These are phyloP conservation scores for Neurospora hispaniola DNA, from an alignment of 495 filamentous ascomycete species.

Conservation along the genomic window DNA sequence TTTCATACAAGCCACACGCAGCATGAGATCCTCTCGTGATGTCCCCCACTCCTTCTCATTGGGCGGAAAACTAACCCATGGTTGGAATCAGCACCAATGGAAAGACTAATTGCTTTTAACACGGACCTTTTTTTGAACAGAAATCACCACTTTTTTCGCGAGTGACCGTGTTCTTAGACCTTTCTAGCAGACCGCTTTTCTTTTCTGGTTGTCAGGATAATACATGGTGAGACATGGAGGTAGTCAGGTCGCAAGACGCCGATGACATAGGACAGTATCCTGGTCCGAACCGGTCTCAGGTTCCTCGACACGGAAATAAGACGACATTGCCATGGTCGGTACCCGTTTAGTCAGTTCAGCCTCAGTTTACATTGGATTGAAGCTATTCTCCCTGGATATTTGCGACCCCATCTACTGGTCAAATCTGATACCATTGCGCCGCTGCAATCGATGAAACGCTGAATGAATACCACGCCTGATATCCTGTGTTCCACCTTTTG, in stretches of 20 bases:
- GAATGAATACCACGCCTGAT: no score
- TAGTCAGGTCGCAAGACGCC: background rate
- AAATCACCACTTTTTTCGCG: background rate
- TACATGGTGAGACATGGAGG: background rate
- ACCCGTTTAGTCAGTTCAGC: no score
- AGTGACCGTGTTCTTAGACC: background rate
- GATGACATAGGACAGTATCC: background rate
- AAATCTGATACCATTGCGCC: background rate
- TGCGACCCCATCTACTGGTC: background rate
- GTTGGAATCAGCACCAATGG: background rate
- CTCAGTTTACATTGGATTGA: background rate
- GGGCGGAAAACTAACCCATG: background rate
- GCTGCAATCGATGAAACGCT: background rate
- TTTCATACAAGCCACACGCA: constrained; percentile 7
- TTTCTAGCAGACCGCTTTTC: background rate
- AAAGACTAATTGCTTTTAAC: background rate
- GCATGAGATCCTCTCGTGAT: constrained; percentile 16
- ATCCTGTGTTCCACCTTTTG: background rate
- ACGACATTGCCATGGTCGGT: background rate
- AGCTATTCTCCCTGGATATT: background rate
- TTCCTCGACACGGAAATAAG: background rate
- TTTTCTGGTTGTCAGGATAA: background rate
- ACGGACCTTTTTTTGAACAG: background rate
- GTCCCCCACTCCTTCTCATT: constrained; percentile 2
- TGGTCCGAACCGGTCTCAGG: background rate